Evolutionary conservation across 495 filamentous ascomycete species (phyloP), one percentile per base, ranked within the genome.

Genomic region (Neurospora pannonica): DNA sequence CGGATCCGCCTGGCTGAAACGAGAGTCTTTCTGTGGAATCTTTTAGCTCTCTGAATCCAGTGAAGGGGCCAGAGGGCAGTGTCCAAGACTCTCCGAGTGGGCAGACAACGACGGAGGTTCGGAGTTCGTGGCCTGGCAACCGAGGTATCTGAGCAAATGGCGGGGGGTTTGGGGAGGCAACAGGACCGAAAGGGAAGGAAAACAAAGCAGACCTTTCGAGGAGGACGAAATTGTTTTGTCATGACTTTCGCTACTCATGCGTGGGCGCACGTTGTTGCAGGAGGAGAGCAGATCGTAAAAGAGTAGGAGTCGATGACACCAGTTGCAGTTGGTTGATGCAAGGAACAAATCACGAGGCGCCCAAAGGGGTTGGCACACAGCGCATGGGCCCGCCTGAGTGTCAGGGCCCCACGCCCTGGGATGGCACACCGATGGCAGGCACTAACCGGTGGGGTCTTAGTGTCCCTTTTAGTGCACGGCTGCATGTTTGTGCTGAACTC

Each of bases 281-380:
- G 46, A 54, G 21, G 11, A 28, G 48, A 60, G 24, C 21, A 28
- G 48, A 62, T 31, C 13, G 43, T 70, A 48, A 72, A 72, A 75
- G 78, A 76, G 79, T 80, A 79, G 80, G 81, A 82, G 80, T 75
- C 77, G 76, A 69, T 60, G 48, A 5, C 54, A n/a, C n/a, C n/a
- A 60, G 48, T 31, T 62, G 24, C 48, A 28, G 48, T 34, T 62
- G 28, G 54, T 17, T 40, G 72, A 77, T 79, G 81, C 74, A 74
- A 76, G 76, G 79, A 71, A 78, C 81, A 83, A 82, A 83, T 83
- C 81, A 83, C 75, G 77, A 73, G 70, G 42, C 72, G 73, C 24
- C 5, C 54, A 74, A 19, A 72, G 31, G 46, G 71, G 36, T 15
- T 73, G 72, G 71, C 74, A 73, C 70, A 62, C 54, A 62, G 54